These are phyloP conservation scores for Pythium periplocum DNA, from an alignment of 352 stramenopile genomes.

Conservation along the genomic window DNA sequence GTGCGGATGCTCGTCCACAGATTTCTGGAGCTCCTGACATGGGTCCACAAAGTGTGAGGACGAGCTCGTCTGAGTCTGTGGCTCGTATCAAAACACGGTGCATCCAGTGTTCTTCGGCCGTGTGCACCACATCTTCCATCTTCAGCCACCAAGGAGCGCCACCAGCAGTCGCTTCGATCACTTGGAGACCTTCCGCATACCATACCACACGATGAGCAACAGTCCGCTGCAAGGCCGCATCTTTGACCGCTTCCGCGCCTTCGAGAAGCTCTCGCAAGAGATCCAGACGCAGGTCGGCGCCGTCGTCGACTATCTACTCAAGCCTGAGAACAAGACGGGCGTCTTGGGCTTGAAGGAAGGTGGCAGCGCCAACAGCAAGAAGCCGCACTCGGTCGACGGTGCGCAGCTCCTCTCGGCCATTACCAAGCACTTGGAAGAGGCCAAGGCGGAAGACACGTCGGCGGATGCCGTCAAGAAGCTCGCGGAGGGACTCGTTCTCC, in stretches of 20 bases:
- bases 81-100: too few species aligned
- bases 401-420: slow-evolving; percentile 17
- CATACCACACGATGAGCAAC: slow-evolving; percentile 1
- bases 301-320: slow-evolving; percentile 9
- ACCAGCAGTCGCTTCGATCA: slow-evolving; percentile 20
- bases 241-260: slow-evolving; percentile 15
- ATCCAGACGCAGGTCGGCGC: slow-evolving; percentile 13
- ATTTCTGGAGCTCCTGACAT: too few species aligned
- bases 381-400: slow-evolving; percentile 9
- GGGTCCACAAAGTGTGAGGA: too few species aligned
- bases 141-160: background rate
- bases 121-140: too few species aligned
- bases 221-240: slow-evolving; percentile 11
- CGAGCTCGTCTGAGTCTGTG: too few species aligned
- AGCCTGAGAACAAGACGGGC: slow-evolving; percentile 5
- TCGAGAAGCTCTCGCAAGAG: slow-evolving; percentile 17
- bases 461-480: slow-evolving; percentile 1
- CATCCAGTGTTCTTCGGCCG: too few species aligned
- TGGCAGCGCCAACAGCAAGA: background rate
- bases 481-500: too few species aligned
- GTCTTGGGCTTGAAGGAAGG: too few species aligned
- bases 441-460: slow-evolving; percentile 1
- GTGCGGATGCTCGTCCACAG: too few species aligned
- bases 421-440: background rate
- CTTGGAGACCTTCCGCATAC: slow-evolving; percentile 1